Evolutionary conservation across 2,329 filamentous ascomycete species (phyloP), one percentile per base, ranked within the genome.

Genomic region (Aspergillus oerlinghausenensis): DNA sequence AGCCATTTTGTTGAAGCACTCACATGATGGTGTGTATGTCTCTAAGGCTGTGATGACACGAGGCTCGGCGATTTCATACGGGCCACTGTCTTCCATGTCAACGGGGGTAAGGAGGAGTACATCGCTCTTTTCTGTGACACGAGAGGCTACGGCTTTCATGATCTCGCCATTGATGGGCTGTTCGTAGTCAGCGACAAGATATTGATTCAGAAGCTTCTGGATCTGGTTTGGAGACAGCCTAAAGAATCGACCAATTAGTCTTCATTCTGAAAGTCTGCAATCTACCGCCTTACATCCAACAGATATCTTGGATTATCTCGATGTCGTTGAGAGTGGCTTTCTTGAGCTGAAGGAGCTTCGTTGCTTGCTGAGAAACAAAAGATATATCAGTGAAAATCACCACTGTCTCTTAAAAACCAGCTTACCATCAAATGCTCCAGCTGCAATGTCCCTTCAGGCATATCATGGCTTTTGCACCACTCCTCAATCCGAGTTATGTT

Each of bases 391-490:
- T 25, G 25, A 29, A 28, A 25, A 56, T 11, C 3, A 49, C 25
- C 8, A 17, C 17, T 8, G 4, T 38, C 4, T 51, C 47, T 4
- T 9, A 35, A 7, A 23, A 7, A 6, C 21, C 26, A 19, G 68
- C 79, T 75, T 77, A 91, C 89, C 94, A 99, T 99, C 66, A 99
- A 79, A 80, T 99, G 94, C 80, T 99, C 94, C 55, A 99, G 84
- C 78, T 97, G 93, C 53, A 99, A 83, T 29, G 93, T 99, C 55
- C 94, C 94, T 76, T 99, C 93, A 1, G 94, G 94, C 93, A 99
- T 97, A 67, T 97, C 94, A 74, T 99, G 95, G 70, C 92, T 96
- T 85, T 99, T 99, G 79, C 94, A 99, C 94, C 94, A 99, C 77
- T 99, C 94, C 75, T 99, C 94, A 62, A 99, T 99, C 56, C 94